Conservation (phyloP, 1,139 yeast species). For the Suhomyces bribrorum region DNA sequence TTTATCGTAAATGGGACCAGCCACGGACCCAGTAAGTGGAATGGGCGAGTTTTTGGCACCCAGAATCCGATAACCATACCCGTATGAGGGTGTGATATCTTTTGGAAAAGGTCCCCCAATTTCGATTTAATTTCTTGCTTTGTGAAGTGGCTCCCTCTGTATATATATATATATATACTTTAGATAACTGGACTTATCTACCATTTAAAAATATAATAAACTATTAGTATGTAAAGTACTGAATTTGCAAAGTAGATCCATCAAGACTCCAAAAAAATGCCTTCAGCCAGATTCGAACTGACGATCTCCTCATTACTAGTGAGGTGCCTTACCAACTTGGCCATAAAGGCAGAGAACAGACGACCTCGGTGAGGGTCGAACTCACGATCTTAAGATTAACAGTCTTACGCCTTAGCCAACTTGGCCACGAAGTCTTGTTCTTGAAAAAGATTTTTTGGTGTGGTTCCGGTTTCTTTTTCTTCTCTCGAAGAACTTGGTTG, state of each 20-base stretch:
- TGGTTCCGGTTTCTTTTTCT: too few relatives aligned
- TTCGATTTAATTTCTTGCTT: too few relatives aligned
- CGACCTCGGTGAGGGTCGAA: conserved; percentile 51
- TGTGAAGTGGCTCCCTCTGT: too few relatives aligned
- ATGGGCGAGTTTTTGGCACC: too few relatives aligned
- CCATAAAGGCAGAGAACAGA: conserved; percentile 24
- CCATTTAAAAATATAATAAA: background rate
- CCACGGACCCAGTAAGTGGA: too few relatives aligned
- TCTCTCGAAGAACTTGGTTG: too few relatives aligned
- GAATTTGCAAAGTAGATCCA: background rate
- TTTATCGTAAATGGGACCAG: too few relatives aligned
- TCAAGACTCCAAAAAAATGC: conserved; percentile 39
- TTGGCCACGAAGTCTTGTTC: conserved; percentile 24
- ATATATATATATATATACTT: too few relatives aligned
- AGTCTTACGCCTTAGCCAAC: conserved; percentile 32
- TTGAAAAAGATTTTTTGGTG: conserved; percentile 1
- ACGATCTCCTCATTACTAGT: conserved; percentile 90
- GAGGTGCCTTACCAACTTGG: conserved; percentile 94
- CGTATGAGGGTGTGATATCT: too few relatives aligned
- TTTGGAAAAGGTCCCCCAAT: too few relatives aligned
- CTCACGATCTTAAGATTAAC: conserved; percentile 52
- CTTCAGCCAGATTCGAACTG: conserved; percentile 85
- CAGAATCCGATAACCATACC: too few relatives aligned
- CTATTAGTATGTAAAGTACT: background rate
- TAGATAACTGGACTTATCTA: too few relatives aligned